phyloP scores from a whole-genome alignment of 352 stramenopile genomes.

The Phytophthora foliorum region DNA sequence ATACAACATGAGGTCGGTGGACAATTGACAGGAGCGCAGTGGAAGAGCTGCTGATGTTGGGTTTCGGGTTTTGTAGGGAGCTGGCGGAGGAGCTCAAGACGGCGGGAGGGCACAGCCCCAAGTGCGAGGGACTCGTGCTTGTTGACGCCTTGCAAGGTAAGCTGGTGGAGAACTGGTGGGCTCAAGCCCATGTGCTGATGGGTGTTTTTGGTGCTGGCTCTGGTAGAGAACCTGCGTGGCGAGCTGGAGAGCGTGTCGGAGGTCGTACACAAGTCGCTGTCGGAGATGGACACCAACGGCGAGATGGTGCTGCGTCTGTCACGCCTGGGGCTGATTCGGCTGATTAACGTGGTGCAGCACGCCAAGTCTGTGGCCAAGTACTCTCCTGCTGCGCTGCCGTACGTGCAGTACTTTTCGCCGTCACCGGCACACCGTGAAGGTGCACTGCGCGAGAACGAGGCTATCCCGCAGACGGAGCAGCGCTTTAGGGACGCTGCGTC shows the following conservation, averaged over 20 bases:
- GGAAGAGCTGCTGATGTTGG: background rate
- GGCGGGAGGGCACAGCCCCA: constrained; percentile 13
- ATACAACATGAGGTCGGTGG: constrained; percentile 76
- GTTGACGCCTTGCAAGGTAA: constrained; percentile 74
- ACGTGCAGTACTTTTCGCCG: constrained; percentile 71
- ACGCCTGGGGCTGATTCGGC: constrained; percentile 69
- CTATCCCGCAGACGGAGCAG: constrained; percentile 69
- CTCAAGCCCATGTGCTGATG: constrained; percentile 1
- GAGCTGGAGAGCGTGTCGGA: constrained; percentile 78
- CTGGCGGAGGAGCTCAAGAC: constrained; percentile 57
- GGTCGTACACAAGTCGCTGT: constrained; percentile 57
- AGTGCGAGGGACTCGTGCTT: constrained; percentile 75
- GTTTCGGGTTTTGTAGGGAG: constrained; percentile 30
- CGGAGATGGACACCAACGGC: constrained; percentile 70
- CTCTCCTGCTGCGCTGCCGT: constrained; percentile 57
- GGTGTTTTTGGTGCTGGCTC: background rate
- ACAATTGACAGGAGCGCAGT: constrained; percentile 12
- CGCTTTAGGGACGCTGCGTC: constrained; percentile 51
- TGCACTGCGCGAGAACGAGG: constrained; percentile 64
- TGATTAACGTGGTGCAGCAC: constrained; percentile 74
- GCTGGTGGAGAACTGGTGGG: background rate
- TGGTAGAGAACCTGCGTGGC: constrained; percentile 61
- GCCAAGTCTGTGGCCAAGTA: constrained; percentile 69
- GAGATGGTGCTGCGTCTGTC: constrained; percentile 64
- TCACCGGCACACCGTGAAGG: constrained; percentile 72